Evolutionary conservation across 108 stramenopile genomes (phyloP), one percentile per base, ranked within the genome.

Genomic region (Nitzschia putrida): DNA sequence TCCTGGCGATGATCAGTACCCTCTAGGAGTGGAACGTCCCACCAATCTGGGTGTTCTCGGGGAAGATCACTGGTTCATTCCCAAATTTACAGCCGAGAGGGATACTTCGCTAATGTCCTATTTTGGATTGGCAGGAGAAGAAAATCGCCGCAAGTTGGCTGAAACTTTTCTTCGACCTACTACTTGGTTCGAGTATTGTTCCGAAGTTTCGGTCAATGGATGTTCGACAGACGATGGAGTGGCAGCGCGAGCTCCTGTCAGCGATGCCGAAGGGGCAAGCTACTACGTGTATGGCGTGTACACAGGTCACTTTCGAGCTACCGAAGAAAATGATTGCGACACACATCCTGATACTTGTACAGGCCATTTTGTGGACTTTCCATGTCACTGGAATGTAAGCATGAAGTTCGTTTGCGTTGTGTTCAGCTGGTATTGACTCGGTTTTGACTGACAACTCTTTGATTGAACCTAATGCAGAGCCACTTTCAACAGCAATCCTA

Each of bases 121-220:
- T 34, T 56, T 58, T 45, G 84, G 84, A 2, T 13, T 82, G 42
- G 9, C 8, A 37, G 70, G 29, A 20, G 70, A 72, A 29, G 64
- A 56, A 20, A 50, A 61, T 13, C 20, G 61, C 11, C 41, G 26
- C 16, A 61, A 61, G 22, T 42, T 83, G 29, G 77, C 81, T 0
- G 57, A 61, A 11, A 66, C 41, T 0, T 83, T 83, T 60, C 40
- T 61, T 7, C 64, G 78, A 12, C 81, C 81, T 2, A 74, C 57
- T 24, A 79, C 63, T 0, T 83, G 77, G 74, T 23, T 24, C 26
- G 58, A 75, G n/a, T 83, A 74, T 45, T 83, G 81, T 45, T 29
- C 37, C 7, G 40, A 67, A n/a, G 63, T 83, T 12, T 68, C 67
- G 2, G 29, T 7, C 0, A 63, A 38, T 23, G 64, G 66, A 34